Evolutionary conservation across 2,329 filamentous ascomycete genomes (phyloP).

Genomic region (Cordyceps javanica): DNA sequence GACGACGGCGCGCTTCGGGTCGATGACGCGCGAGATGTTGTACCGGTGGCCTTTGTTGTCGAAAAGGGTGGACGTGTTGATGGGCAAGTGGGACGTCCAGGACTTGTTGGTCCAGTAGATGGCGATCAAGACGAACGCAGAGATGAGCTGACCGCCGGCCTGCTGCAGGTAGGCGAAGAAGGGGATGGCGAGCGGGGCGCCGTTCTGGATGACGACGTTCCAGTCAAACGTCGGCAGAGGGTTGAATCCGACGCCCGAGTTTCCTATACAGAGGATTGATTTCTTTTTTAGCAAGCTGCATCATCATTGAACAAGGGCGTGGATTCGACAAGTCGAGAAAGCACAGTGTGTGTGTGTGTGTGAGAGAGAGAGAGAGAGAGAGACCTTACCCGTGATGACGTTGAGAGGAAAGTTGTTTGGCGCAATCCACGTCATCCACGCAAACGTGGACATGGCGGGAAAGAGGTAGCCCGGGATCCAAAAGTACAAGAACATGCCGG

Average conservation of each 20-base stretch:
- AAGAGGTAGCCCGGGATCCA: conserved; percentile 40
- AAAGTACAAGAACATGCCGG: conserved; percentile 37
- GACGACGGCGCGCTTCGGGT: conserved; percentile 23
- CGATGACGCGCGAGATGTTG: conserved; percentile 38
- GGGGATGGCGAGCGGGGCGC: conserved; percentile 1
- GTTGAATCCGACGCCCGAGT: background rate
- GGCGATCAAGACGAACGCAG: background rate
- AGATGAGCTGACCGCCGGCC: background rate
- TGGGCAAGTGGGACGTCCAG: conserved; percentile 39
- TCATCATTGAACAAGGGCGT: too few species aligned
- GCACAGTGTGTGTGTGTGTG: too few species aligned
- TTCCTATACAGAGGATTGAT: background rate
- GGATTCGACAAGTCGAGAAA: too few species aligned
- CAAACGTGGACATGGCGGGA: conserved; percentile 34
- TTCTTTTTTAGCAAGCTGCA: background rate
- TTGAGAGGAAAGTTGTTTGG: conserved; percentile 35
- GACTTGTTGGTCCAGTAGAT: conserved; percentile 30
- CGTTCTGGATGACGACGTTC: background rate
- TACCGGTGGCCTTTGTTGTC: conserved; percentile 37
- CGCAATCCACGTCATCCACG: conserved; percentile 42
- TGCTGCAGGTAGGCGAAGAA: conserved; percentile 6
- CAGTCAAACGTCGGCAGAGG: conserved; percentile 10
- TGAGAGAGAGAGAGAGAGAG: background rate
- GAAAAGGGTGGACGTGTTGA: conserved; percentile 40
- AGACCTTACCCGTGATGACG: background rate